Conservation (phyloP, 106 monocot genomes). For the Narthecium ossifragum region DNA sequence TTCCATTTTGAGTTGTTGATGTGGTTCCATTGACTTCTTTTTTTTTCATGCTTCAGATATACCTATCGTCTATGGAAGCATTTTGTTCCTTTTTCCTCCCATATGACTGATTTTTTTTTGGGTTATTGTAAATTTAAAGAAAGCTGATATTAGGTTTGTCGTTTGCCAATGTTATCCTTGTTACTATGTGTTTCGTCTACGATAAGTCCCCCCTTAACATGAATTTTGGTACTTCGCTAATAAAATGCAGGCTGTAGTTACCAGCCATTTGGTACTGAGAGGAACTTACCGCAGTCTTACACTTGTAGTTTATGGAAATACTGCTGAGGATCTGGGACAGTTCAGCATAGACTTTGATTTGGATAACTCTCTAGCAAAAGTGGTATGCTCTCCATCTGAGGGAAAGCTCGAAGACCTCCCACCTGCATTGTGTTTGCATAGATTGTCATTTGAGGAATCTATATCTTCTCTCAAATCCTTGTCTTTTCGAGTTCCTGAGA, state of each 20-base stretch:
- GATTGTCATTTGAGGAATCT: constrained; percentile 52
- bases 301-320: constrained; percentile 93
- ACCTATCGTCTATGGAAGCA: no score
- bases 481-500: constrained; percentile 26
- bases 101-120: no score
- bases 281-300: constrained; percentile 94
- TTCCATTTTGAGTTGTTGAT: no score
- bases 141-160: no score
- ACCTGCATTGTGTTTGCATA: constrained; percentile 54
- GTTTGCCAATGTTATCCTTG: no score
- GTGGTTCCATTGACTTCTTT: no score
- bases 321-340: constrained; percentile 94
- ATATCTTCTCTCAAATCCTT: constrained; percentile 48
- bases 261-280: constrained; percentile 83
- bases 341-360: constrained; percentile 83
- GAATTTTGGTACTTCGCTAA: neutral
- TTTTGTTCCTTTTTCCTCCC: no score
- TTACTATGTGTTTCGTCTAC: no score
- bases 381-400: constrained; percentile 67
- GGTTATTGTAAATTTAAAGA: no score
- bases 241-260: constrained; percentile 79
- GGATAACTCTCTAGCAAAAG: constrained; percentile 74
- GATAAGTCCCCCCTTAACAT: neutral
- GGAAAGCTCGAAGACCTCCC: constrained; percentile 91
- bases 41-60: no score